Base-by-base conservation (phyloP, 2,329 filamentous ascomycete genomes). In the Podosphaera aphanis region DNA sequence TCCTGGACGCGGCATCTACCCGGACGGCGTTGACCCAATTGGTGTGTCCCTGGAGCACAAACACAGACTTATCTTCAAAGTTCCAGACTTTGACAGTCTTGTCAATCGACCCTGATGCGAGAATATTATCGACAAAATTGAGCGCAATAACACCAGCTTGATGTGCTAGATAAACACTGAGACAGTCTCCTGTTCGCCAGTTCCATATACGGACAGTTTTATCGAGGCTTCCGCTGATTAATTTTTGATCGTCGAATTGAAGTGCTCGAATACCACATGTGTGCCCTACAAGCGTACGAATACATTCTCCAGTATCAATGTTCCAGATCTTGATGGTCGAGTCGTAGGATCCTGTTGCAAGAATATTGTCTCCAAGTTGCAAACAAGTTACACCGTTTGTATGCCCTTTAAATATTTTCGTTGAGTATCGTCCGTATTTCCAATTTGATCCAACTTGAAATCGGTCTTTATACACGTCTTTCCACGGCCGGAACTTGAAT, bases 21-120 rank as follows among this genome's bases (percentile, higher is more conserved):
- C 80, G 79, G 27, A 95, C 88, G n/a, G 83, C 79, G 62, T 98
- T 98, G 55, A 98, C 86, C 83, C 88, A 95, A 60, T 95, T 86
- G 0, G 70, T 74, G 59, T 98, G 90, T 7, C 86, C 88, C 20
- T 78, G 76, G 11, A 98, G 68, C 44, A 75, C 71, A 53, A 80
- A 93, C 0, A 79, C 81, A 45, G 82, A 77, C 59, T 83, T 84
- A 48, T 81, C 83, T 55, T 81, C 73, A 56, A 92, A 90, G 60
- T 93, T 88, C 73, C 88, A 94, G 40, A 98, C 78, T 59, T 88
- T 85, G 61, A 95, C 79, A 1, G 79, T 88, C 59, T 76, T 77
- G 62, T 98, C 90, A 51, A 86, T 79, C 1, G 85, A 93, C 0
- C 84, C 90, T 0, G 85, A 92, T 0, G 83, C 88, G 16, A 95